Percentiles rank a stretch among this genome's conserved stretches.
phyloP scores from a whole-genome alignment of 495 filamentous ascomycete genomes.

The Annulohypoxylon stygium region DNA sequence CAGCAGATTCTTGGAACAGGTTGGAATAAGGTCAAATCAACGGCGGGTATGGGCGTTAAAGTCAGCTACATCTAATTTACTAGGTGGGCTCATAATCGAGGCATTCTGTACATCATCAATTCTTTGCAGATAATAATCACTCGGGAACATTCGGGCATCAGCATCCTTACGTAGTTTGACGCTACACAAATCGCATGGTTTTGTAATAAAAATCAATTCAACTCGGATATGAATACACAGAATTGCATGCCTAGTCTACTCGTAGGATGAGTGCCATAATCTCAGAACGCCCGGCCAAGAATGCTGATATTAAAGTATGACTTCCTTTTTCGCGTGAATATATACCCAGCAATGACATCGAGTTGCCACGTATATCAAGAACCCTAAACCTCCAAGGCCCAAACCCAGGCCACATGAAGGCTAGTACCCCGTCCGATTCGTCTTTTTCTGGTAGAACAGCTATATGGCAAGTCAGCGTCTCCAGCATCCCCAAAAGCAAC shows the following conservation, averaged over 20 bases:
- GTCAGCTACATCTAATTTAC: slow-evolving; percentile 88
- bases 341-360: slow-evolving; percentile 17
- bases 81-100: slow-evolving; percentile 22
- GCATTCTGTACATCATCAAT: slow-evolving; percentile 40
- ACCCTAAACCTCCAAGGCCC: slow-evolving; percentile 45
- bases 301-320: slow-evolving; percentile 40
- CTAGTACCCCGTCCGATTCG: slow-evolving; percentile 63
- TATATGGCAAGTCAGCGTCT: slow-evolving; percentile 50
- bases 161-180: slow-evolving; percentile 32
- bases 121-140: slow-evolving; percentile 36
- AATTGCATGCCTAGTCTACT: slow-evolving; percentile 28
- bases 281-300: slow-evolving; percentile 47
- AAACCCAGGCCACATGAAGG: slow-evolving; percentile 56
- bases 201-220: slow-evolving; percentile 30
- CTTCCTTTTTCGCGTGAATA: background rate
- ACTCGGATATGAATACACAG: slow-evolving; percentile 8
- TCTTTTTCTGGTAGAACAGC: slow-evolving; percentile 69
- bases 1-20: slow-evolving; percentile 72
- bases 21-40: slow-evolving; percentile 87
- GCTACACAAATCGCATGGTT: slow-evolving; percentile 23
- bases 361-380: slow-evolving; percentile 3
- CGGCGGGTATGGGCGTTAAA: slow-evolving; percentile 96
- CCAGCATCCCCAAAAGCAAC: background rate
- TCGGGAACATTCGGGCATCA: slow-evolving; percentile 4
- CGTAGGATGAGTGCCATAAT: slow-evolving; percentile 28